Evolutionary conservation across 495 filamentous ascomycete genomes (phyloP), one percentile per base, ranked within the genome.

Genomic region (Umbilicaria muhlenbergii): DNA sequence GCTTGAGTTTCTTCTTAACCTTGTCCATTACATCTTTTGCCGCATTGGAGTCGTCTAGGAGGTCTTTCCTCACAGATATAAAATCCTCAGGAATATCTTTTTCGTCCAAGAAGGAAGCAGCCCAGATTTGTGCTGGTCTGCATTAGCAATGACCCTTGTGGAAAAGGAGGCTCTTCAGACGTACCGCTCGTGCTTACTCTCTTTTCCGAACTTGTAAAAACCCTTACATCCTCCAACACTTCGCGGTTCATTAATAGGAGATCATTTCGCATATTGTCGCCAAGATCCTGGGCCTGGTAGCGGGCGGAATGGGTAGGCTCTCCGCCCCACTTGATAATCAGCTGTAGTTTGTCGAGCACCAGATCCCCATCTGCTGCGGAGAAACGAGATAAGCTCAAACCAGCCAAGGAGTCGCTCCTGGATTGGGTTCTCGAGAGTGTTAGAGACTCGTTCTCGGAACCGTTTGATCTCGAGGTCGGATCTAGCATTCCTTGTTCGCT

Each of bases 1-100:
- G 74, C 63, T 98, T 98, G 5, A 98, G 69, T 74, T 92, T 94
- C 73, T 95, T 96, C 69, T 98, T 98, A 38, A 98, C 91, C 58
- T 92, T 94, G 62, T 98, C 91, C 88, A 95, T 98, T 52, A 92
- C 88, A 61, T 96, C 92, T 59, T 98, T 98, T 42, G 91, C 91
- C n/a, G 91, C 91, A 62, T 98, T 98, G 1, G 86, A 94, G 56
- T 98, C 91, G 58, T 98, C 91, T 6, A 98, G 69, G 2, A 98
- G 70, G 59, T 96, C 87, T 58, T 98, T 98, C 36, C 91, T 76
- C 45, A 96, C 74, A 39, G 78, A 79, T 49, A 95, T 88, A 43
- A 78, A 82, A 43, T 91, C 81, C 35, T 83, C 74, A 0, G 83
- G 77, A 13, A 94, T 61, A 36, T 94, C 81, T 59, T 92, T 88